Percentiles rank a stretch among this genome's conserved stretches.
phyloP scores from a whole-genome alignment of 2,329 filamentous ascomycete species.

The Aspergillus pseudotamarii region DNA sequence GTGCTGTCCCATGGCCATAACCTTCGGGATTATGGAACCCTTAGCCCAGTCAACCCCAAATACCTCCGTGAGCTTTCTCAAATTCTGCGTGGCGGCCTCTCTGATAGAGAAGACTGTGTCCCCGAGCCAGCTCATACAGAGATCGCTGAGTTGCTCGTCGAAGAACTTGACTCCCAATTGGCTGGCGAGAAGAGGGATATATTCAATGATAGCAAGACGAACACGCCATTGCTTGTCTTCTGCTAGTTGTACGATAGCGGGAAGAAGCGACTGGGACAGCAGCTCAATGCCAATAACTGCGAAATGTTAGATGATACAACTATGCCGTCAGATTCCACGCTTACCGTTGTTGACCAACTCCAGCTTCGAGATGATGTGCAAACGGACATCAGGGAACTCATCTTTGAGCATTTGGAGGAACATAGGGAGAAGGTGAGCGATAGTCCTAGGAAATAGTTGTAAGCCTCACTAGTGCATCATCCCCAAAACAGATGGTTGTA shows the following conservation, averaged over 20 bases:
- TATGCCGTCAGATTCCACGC: conserved; percentile 17
- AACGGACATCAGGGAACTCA: conserved; percentile 94
- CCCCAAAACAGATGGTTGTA: conserved; percentile 14
- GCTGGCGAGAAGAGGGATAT: conserved; percentile 92
- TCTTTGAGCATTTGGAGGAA: conserved; percentile 99
- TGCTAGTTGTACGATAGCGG: conserved; percentile 93
- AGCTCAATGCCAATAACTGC: conserved; percentile 95
- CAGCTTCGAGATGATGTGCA: conserved; percentile 99
- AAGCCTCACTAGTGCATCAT: conserved; percentile 1
- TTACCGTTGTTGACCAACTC: conserved; percentile 94
- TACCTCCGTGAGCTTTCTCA: conserved; percentile 98
- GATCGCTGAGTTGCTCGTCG: conserved; percentile 89
- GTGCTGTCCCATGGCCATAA: conserved; percentile 97
- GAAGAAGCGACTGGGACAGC: conserved; percentile 92
- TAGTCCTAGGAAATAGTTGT: conserved; percentile 66
- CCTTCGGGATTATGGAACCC: conserved; percentile 96
- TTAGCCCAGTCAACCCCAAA: conserved; percentile 98
- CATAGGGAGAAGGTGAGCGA: conserved; percentile 95
- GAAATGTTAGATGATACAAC: conserved; percentile 1
- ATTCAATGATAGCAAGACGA: conserved; percentile 96
- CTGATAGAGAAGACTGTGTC: conserved; percentile 99
- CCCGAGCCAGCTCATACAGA: conserved; percentile 98
- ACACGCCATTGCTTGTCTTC: conserved; percentile 99
- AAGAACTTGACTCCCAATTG: conserved; percentile 98
- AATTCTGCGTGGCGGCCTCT: conserved; percentile 93